Percentiles rank a stretch among this genome's conserved stretches.
These are phyloP conservation scores for Schizosaccharomyces versatilis DNA, from an alignment of 1,139 yeast genomes.

Conservation along the genomic window DNA sequence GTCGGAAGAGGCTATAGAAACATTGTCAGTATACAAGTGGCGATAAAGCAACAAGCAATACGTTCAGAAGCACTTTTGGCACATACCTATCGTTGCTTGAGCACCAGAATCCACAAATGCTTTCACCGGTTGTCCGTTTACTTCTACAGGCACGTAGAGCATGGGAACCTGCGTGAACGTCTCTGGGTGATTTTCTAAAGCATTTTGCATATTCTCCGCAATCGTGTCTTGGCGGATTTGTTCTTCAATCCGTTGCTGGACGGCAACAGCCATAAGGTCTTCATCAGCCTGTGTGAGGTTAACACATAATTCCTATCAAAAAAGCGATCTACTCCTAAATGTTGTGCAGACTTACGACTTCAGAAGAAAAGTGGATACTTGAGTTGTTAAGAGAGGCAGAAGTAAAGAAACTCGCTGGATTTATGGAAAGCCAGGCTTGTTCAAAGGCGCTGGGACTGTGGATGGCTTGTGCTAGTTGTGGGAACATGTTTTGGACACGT, in stretches of 20 bases:
- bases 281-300: constrained; percentile 20
- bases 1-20: not conserved
- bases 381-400: not conserved
- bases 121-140: constrained; percentile 59
- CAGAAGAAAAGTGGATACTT: not conserved
- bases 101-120: constrained; percentile 97
- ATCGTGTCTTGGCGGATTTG: constrained; percentile 42
- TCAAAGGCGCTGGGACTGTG: not conserved
- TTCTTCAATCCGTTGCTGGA: constrained; percentile 45
- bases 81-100: constrained; percentile 47
- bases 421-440: not conserved
- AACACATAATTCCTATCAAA: not conserved
- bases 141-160: constrained; percentile 57
- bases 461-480: constrained; percentile 1
- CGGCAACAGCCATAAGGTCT: constrained; percentile 57
- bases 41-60: not conserved
- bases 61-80: not conserved
- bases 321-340: not conserved
- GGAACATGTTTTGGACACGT: not conserved
- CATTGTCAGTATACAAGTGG: not conserved
- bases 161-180: constrained; percentile 58
- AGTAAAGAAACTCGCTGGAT: constrained; percentile 15
- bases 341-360: not conserved
- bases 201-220: constrained; percentile 55
- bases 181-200: constrained; percentile 77